Evolutionary conservation across 2,329 filamentous ascomycete species (phyloP).

Genomic region (Pseudogymnoascus sp.): DNA sequence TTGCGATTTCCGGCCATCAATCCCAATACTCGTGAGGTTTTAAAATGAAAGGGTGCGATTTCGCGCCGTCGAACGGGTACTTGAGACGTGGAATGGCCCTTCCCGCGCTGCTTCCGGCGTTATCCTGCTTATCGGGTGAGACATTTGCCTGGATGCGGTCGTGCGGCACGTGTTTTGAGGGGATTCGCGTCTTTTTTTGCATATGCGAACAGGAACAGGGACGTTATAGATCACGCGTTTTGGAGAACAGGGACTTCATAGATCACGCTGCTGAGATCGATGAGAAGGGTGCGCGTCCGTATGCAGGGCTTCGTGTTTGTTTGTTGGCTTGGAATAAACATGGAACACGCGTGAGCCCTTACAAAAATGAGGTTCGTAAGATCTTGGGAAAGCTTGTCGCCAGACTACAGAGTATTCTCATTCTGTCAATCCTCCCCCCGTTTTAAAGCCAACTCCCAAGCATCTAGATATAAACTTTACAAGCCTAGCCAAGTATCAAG

Average conservation of each 20-base stretch:
- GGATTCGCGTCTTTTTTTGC: neutral
- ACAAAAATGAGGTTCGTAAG: neutral
- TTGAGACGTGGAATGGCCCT: slow-evolving; percentile 6
- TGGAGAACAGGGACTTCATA: neutral
- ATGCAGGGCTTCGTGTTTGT: slow-evolving; percentile 7
- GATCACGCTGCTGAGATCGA: neutral
- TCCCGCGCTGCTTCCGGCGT: slow-evolving; percentile 8
- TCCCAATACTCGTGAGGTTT: neutral
- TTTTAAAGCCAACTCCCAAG: neutral
- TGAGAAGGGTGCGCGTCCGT: neutral
- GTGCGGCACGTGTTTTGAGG: slow-evolving; percentile 1
- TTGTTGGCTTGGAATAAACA: neutral
- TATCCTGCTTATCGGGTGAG: slow-evolving; percentile 8
- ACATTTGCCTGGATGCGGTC: neutral
- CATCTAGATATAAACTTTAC: neutral
- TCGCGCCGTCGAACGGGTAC: neutral
- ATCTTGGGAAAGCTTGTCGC: neutral
- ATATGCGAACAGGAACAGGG: neutral
- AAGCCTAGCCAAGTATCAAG: neutral
- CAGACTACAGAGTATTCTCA: neutral
- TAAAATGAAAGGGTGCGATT: neutral
- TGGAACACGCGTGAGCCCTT: slow-evolving; percentile 8
- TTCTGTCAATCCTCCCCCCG: neutral
- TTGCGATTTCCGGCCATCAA: neutral
- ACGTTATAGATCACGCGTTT: slow-evolving; percentile 2